Percentiles rank a stretch among this genome's conserved stretches.
Conservation (phyloP, 2,329 filamentous ascomycete genomes). For the Massarina eburnea region DNA sequence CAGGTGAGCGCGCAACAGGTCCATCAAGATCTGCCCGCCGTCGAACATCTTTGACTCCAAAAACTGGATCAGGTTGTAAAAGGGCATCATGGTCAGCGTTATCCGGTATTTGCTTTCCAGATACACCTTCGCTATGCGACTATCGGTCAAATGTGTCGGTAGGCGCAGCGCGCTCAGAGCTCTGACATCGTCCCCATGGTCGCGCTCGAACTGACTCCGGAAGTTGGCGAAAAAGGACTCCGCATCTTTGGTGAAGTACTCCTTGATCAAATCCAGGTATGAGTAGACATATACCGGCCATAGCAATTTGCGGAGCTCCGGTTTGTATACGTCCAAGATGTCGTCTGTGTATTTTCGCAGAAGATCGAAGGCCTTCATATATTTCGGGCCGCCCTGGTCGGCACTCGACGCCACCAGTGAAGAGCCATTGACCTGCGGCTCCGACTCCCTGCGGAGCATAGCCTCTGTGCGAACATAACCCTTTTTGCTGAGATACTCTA, state of each 20-base stretch:
- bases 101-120: conserved; percentile 84
- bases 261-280: conserved; percentile 75
- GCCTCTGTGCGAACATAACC: conserved; percentile 92
- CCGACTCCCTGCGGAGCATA: conserved; percentile 86
- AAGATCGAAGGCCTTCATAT: conserved; percentile 71
- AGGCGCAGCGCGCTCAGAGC: conserved; percentile 72
- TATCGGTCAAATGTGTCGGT: conserved; percentile 76
- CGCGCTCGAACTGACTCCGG: conserved; percentile 69
- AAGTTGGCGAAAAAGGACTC: conserved; percentile 72
- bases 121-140: conserved; percentile 78
- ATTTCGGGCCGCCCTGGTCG: conserved; percentile 73
- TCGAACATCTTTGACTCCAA: conserved; percentile 83
- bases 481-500: conserved; percentile 94
- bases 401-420: conserved; percentile 68
- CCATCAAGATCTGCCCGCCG: conserved; percentile 76
- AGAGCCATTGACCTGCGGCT: conserved; percentile 80
- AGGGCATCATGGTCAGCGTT: conserved; percentile 83
- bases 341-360: conserved; percentile 85
- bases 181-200: conserved; percentile 79
- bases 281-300: conserved; percentile 97
- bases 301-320: conserved; percentile 81
- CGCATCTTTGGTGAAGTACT: conserved; percentile 71
- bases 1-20: conserved; percentile 66
- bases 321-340: conserved; percentile 88
- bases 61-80: conserved; percentile 81